Base-by-base conservation (phyloP, 129 eudicot species). In the Chrysanthemum makinoi region DNA sequence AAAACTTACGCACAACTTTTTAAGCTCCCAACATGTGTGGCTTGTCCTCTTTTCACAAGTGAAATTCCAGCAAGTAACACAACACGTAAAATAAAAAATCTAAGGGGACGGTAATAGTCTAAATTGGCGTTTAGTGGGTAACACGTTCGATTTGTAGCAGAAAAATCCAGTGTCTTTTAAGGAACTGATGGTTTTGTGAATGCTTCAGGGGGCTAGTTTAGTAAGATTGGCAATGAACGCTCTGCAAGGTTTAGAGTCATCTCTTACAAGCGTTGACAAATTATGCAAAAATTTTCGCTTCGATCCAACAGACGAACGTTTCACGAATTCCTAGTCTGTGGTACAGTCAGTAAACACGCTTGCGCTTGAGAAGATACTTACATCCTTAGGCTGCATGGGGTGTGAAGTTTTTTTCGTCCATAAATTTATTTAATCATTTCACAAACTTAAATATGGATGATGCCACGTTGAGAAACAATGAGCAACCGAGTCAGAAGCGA, bases 191-290 rank as follows among this genome's bases (percentile, higher is more conserved):
- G 10, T 22, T 64, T 70, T 5, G 52, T 24, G 14, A 62, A 39
- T 74, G 78, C 33, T 65, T 35, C 86, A 89, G 99, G 99, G 90
- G 83, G 85, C 90, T 62, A 94, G 99, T 81, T 76, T 94, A 81
- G 97, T 94, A 83, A 88, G 97, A 50, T 60, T 94, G 82, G 88
- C 85, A 30, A 80, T 94, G 85, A 87, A 94, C 75, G 94, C 99
- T 13, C 82, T 94, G 60, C 99, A 94, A 72, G 99, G 99, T 55
- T 74, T 83, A 20, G 89, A 94, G 77, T 82, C 97, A 48, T 90
- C 99, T 69, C 85, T 94, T 28, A 73, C 73, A 71, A 80, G 96
- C 48, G 88, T 90, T 17, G 80, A 86, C n/a, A 83, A 85, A 73
- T 80, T 87, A 56, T 86, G 84, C 69, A 61, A 77, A 18, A 69